phyloP scores from a whole-genome alignment of 1,284 basidiomycete genomes.

The Ustilago sp. region DNA sequence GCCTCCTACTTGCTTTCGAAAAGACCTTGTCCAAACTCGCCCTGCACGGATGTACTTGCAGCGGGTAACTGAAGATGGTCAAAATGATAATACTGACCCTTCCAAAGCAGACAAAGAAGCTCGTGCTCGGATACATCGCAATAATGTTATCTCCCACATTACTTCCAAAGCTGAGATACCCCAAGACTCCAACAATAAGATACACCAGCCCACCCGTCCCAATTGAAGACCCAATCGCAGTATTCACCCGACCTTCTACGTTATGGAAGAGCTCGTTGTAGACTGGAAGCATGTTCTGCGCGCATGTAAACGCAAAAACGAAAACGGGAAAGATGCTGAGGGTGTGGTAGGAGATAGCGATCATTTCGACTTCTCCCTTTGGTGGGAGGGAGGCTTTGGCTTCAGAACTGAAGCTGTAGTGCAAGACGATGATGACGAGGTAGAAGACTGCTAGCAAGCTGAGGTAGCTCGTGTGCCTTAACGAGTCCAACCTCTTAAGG shows the following conservation, averaged over 20 bases:
- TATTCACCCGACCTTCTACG: slow-evolving; percentile 84
- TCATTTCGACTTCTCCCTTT: slow-evolving; percentile 49
- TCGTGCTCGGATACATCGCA: slow-evolving; percentile 83
- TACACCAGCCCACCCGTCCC: slow-evolving; percentile 72
- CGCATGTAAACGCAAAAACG: slow-evolving; percentile 79
- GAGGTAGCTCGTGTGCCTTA: slow-evolving; percentile 82
- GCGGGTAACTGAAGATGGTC: slow-evolving; percentile 74
- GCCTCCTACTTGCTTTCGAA: slow-evolving; percentile 31
- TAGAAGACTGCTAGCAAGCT: slow-evolving; percentile 81
- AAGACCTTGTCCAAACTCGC: slow-evolving; percentile 93
- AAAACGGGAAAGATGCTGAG: slow-evolving; percentile 86
- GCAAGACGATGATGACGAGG: slow-evolving; percentile 69
- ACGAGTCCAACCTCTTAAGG: slow-evolving; percentile 78
- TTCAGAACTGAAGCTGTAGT: slow-evolving; percentile 55
- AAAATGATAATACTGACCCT: slow-evolving; percentile 92
- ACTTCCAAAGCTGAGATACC: slow-evolving; percentile 94
- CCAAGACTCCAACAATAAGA: slow-evolving; percentile 73
- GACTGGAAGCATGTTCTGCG: slow-evolving; percentile 74
- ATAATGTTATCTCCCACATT: slow-evolving; percentile 71
- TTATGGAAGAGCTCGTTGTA: slow-evolving; percentile 91
- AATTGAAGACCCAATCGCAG: slow-evolving; percentile 86
- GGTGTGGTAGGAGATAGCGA: slow-evolving; percentile 76
- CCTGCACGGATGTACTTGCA: slow-evolving; percentile 83
- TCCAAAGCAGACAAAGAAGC: slow-evolving; percentile 89
- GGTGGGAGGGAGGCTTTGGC: slow-evolving; percentile 52